Evolutionary conservation across 495 filamentous ascomycete genomes (phyloP).

Genomic region (Chaetomium fimeti): DNA sequence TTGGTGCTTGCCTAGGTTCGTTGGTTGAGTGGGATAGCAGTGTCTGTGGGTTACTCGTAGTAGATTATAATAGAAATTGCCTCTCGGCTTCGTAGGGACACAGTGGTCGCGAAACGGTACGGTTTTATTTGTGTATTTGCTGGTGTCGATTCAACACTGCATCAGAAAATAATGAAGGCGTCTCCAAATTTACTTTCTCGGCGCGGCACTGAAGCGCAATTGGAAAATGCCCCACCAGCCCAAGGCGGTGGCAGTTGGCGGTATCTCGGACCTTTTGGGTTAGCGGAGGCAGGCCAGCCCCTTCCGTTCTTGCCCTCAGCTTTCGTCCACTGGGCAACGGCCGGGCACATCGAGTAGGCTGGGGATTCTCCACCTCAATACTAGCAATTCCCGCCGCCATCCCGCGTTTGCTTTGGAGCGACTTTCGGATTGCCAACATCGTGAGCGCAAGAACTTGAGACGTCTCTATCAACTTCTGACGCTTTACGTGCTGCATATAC

Average conservation of each 20-base stretch:
- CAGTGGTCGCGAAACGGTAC: not conserved
- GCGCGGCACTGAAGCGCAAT: not conserved
- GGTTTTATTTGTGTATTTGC: not conserved
- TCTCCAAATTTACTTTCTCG: not conserved
- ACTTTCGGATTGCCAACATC: not conserved
- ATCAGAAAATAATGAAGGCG: too few relatives aligned
- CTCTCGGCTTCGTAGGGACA: not conserved
- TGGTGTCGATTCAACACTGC: not conserved
- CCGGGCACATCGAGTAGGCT: constrained; percentile 13
- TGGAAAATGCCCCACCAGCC: not conserved
- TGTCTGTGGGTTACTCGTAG: not conserved
- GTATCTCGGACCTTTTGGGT: constrained; percentile 1
- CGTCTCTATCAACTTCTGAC: not conserved
- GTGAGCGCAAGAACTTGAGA: constrained; percentile 19
- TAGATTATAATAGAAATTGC: not conserved
- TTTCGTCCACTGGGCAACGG: constrained; percentile 35
- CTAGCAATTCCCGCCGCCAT: constrained; percentile 12
- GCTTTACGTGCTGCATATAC: not conserved
- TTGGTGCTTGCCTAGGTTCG: not conserved
- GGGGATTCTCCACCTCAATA: constrained; percentile 10
- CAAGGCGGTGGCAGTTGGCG: constrained; percentile 25
- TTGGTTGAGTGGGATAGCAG: not conserved
- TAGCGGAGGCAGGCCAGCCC: constrained; percentile 34
- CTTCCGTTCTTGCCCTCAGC: constrained; percentile 27
- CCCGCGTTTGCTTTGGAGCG: constrained; percentile 5